Evolutionary conservation across 352 stramenopile species (phyloP), one percentile per base, ranked within the genome.

Genomic region (Pythium periplocum): DNA sequence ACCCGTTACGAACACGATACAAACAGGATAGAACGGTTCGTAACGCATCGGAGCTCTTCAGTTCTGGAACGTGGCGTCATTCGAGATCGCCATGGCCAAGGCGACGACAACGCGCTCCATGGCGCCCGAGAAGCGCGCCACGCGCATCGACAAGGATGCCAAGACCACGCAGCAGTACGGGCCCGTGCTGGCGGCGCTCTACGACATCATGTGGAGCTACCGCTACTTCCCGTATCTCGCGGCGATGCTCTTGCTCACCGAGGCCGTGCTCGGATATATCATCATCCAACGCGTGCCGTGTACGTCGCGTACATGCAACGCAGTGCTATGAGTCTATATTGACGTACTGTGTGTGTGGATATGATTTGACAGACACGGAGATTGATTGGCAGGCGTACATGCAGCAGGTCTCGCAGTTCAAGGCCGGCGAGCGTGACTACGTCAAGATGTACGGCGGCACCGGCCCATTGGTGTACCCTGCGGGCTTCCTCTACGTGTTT

Each of bases 341-440:
- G 17, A 9, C n/a, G 49, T 53, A 26, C 31, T 45, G 31, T 17
- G 33, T 58, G 37, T 48, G 17, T 57, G 4, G 32, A 45, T 42
- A 44, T 59, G 3, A 40, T 47, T 17, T 58, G 45, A 17, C 39
- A 90, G 79, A 99, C 76, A 99, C 97, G 40, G 96, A 99, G 77
- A 99, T 99, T 62, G 97, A 99, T 73, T 99, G 96, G 96, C 82
- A 90, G 59, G 96, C 97, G 11, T 99, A 99, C 78, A 99, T 99
- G 96, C 78, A 98, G 79, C 92, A 99, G 71, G 96, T 99, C 32
- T 78, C 87, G 55, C 64, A 81, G 34, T 96, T 97, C 64, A 81
- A 98, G 41, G 72, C 79, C 42, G 96, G 96, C 55, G 93, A 99
- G 67, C 81, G 88, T 34, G 85, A 99, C 72, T 99, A 99, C 73